A percentile compares a stretch with the other conserved stretches of the same genome.
Conservation (phyloP, 371 early-diverging fungal species). For the Mortierella sp. region DNA sequence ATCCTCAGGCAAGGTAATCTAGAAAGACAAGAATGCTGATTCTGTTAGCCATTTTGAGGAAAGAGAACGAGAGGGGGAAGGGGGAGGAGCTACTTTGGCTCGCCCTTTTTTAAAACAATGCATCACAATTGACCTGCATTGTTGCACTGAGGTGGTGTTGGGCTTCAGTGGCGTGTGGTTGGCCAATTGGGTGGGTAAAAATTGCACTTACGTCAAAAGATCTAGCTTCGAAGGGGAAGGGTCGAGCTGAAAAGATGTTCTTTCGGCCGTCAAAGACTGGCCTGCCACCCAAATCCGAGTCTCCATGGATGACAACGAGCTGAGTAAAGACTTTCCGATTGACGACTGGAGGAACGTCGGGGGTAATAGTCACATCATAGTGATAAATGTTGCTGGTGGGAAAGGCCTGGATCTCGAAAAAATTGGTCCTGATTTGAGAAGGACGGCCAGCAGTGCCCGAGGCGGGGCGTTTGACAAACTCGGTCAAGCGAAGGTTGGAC, state of each 20-base stretch:
- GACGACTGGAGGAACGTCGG: conserved; percentile 56
- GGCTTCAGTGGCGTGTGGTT: too few species aligned
- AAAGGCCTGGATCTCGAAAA: conserved; percentile 42
- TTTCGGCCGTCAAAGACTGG: conserved; percentile 65
- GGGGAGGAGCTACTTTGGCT: too few species aligned
- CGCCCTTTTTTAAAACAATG: too few species aligned
- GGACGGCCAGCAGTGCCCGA: conserved; percentile 29
- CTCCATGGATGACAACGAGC: conserved; percentile 52
- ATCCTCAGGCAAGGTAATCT: conserved; percentile 61
- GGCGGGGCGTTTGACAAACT: conserved; percentile 34
- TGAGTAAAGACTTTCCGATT: conserved; percentile 61
- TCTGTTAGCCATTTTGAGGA: background rate
- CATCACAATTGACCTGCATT: too few species aligned
- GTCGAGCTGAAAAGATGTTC: conserved; percentile 58
- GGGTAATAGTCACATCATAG: conserved; percentile 56
- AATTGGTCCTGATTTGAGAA: conserved; percentile 38
- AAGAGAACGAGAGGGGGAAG: conserved; percentile 9
- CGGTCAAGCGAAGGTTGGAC: conserved; percentile 20
- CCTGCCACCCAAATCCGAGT: conserved; percentile 44
- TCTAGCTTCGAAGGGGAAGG: conserved; percentile 53
- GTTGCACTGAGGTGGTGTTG: background rate
- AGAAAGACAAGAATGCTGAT: background rate
- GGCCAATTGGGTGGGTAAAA: too few species aligned
- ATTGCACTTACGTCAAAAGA: conserved; percentile 56
- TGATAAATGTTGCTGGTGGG: conserved; percentile 45